These are phyloP conservation scores for Ceratocystis albifundus DNA, from an alignment of 2,329 filamentous ascomycete genomes.

Conservation along the genomic window DNA sequence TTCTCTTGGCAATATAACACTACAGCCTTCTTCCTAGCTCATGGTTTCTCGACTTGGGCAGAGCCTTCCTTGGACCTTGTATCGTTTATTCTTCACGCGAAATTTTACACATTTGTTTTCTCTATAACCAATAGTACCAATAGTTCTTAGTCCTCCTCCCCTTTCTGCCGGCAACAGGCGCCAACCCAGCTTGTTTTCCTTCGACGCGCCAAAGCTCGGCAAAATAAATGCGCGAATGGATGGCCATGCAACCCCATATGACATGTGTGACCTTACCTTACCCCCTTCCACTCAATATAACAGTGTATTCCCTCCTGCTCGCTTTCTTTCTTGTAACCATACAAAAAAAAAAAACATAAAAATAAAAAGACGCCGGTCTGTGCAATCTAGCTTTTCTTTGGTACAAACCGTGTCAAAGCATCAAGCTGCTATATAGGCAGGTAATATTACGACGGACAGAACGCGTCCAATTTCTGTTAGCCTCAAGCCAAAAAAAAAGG, in stretches of 20 bases:
- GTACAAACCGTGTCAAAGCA: background rate
- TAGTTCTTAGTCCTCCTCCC: background rate
- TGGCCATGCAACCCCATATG: background rate
- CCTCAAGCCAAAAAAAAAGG: too few relatives aligned
- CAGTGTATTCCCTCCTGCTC: background rate
- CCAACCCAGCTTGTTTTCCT: background rate
- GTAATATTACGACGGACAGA: too few relatives aligned
- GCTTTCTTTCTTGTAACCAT: background rate
- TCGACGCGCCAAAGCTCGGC: constrained; percentile 3
- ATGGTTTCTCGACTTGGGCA: too few relatives aligned
- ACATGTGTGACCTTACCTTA: background rate
- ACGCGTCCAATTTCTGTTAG: background rate
- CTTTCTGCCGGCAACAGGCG: background rate
- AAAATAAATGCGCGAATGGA: background rate
- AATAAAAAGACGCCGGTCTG: background rate
- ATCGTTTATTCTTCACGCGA: background rate
- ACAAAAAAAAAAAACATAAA: background rate
- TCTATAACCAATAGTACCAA: background rate
- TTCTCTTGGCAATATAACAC: background rate
- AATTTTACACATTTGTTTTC: background rate
- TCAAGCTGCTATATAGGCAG: too few relatives aligned
- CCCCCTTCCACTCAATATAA: background rate
- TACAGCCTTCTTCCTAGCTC: background rate
- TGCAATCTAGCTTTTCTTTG: background rate
- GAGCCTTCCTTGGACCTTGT: background rate